A percentile compares a stretch with the other conserved stretches of the same genome.
Evolutionary conservation across 441 rosid genomes (phyloP).

Genomic region (Melianthus villosus): DNA sequence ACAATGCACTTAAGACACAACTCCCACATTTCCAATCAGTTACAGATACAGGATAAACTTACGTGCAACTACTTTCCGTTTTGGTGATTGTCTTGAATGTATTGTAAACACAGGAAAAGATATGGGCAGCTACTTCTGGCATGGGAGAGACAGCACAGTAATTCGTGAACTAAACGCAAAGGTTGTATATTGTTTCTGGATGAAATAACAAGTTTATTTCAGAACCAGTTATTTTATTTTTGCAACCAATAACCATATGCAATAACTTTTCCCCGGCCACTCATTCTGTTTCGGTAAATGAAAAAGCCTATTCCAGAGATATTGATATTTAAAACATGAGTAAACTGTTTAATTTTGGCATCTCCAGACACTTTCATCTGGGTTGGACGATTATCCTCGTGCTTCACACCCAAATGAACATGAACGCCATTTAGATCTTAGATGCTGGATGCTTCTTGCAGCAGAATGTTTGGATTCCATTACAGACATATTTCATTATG

Average conservation of each 20-base stretch:
- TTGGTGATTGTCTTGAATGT: not conserved
- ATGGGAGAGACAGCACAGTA: constrained; percentile 73
- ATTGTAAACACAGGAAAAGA: constrained; percentile 50
- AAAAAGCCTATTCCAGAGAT: no score
- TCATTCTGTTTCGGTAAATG: no score
- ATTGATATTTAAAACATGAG: no score
- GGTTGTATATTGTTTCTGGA: constrained; percentile 30
- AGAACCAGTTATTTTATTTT: not conserved
- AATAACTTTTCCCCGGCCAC: no score
- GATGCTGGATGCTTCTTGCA: constrained; percentile 99
- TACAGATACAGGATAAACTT: no score
- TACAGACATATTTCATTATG: constrained; percentile 33
- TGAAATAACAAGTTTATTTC: not conserved
- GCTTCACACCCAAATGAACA: constrained; percentile 91
- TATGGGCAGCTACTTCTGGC: constrained; percentile 77
- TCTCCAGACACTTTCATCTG: constrained; percentile 72
- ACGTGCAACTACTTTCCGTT: not conserved
- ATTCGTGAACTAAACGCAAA: constrained; percentile 82
- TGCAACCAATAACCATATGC: no score
- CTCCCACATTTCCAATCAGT: no score
- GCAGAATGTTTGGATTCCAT: constrained; percentile 87
- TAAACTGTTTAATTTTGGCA: constrained; percentile 19
- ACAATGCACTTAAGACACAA: no score
- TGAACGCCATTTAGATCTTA: constrained; percentile 92
- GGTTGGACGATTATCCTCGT: constrained; percentile 95